A percentile compares a stretch with the other conserved stretches of the same genome.
Evolutionary conservation across 2,329 filamentous ascomycete genomes (phyloP).

Genomic region (Epichloe sp.): DNA sequence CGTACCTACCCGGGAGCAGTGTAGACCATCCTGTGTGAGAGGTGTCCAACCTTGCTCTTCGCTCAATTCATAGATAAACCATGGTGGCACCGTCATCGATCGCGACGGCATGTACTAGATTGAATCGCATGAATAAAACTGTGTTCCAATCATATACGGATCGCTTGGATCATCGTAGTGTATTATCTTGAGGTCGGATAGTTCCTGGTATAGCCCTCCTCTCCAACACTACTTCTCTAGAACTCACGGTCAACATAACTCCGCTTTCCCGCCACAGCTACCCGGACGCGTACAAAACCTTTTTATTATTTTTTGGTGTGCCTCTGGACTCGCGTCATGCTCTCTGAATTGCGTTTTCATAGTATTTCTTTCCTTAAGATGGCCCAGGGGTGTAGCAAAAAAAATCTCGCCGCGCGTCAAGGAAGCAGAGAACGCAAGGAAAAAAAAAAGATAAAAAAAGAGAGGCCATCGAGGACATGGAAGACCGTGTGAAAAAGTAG

Average conservation of each 20-base stretch:
- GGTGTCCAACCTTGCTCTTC: too few relatives aligned
- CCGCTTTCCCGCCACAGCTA: conserved; percentile 8
- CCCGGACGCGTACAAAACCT: conserved; percentile 2
- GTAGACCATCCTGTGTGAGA: too few relatives aligned
- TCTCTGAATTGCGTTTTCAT: not conserved
- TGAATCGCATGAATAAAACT: not conserved
- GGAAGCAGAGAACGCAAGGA: conserved; percentile 8
- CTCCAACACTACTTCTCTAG: not conserved
- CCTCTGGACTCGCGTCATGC: not conserved
- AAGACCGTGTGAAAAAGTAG: conserved; percentile 22
- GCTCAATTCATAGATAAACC: too few relatives aligned
- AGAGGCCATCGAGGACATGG: conserved; percentile 16
- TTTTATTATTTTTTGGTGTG: conserved; percentile 1
- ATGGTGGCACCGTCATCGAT: too few relatives aligned
- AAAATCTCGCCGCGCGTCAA: conserved; percentile 3
- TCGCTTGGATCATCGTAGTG: conserved; percentile 20
- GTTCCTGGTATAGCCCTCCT: conserved; percentile 17
- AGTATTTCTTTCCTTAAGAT: not conserved
- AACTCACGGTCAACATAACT: conserved; percentile 1
- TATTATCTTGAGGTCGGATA: conserved; percentile 18
- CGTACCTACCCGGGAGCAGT: too few relatives aligned
- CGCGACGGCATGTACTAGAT: too few relatives aligned
- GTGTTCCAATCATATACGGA: not conserved
- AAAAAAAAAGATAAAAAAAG: not conserved
- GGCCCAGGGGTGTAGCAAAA: not conserved